phyloP scores from a whole-genome alignment of 2,329 filamentous ascomycete genomes.

The Cadophora sp. region DNA sequence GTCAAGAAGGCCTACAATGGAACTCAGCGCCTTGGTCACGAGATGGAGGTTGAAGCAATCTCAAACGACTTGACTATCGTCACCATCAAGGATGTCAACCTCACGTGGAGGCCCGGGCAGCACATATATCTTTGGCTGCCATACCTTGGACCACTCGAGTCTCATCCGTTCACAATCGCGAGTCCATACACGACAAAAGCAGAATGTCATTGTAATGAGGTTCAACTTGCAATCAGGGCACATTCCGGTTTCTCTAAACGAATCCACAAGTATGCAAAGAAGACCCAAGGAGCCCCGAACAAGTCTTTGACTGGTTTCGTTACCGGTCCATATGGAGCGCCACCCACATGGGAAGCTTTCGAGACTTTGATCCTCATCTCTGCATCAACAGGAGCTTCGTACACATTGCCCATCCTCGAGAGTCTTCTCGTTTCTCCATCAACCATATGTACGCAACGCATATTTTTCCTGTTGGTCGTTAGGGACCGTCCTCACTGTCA shows the following conservation, averaged over 20 bases:
- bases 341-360: constrained; percentile 62
- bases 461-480: constrained; percentile 61
- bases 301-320: constrained; percentile 54
- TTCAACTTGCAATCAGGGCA: constrained; percentile 63
- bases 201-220: constrained; percentile 53
- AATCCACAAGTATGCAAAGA: constrained; percentile 55
- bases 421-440: constrained; percentile 52
- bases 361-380: constrained; percentile 66
- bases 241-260: constrained; percentile 64
- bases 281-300: constrained; percentile 43
- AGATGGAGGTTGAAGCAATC: constrained; percentile 55
- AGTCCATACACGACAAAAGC: constrained; percentile 55
- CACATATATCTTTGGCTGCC: constrained; percentile 68
- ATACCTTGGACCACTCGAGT: constrained; percentile 58
- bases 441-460: constrained; percentile 56
- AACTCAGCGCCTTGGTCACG: constrained; percentile 56
- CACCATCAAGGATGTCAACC: constrained; percentile 65
- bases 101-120: constrained; percentile 64
- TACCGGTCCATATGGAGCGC: constrained; percentile 61
- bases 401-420: constrained; percentile 65
- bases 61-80: constrained; percentile 61
- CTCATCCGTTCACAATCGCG: constrained; percentile 69
- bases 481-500: constrained; percentile 59
- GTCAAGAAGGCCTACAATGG: constrained; percentile 31
- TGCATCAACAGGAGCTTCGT: constrained; percentile 68